Base-by-base conservation (phyloP, 139 green algal species). In the Tetraselmis chui region DNA sequence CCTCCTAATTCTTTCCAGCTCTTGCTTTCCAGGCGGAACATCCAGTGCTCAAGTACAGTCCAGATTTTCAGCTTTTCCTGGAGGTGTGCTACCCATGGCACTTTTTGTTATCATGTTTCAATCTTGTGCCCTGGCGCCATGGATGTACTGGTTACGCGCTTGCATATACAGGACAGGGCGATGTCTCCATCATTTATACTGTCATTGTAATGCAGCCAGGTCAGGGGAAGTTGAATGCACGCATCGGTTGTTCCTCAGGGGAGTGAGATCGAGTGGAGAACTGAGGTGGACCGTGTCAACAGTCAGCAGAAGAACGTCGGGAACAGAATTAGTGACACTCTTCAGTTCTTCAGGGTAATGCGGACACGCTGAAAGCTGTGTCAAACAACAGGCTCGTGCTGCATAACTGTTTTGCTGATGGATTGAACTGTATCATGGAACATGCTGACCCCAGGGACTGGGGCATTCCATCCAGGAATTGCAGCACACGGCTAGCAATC, bases 11-110 rank as follows among this genome's bases (percentile, higher is more conserved):
- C n/a, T n/a, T n/a, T n/a, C n/a, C n/a, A n/a, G n/a, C n/a, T n/a
- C n/a, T n/a, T n/a, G n/a, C 45, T 2, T 5, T 76, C 30, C 80
- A 87, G 87, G 89, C 87, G 0, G 74, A 84, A 0, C 95, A 98
- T 82, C 93, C 92, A 0, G 59, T 87, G n/a, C 91, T 98, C n/a
- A 82, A 85, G 24, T 74, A 87, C 30, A 92, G 87, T 84, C 31
- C 29, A 29, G 90, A 95, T 76, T 87, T 98, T 79, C 91, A 92
- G 83, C 83, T 91, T 1, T 97, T 97, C 85, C 87, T 97, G 29
- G 88, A 97, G 79, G 90, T 67, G 45, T 18, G 45, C 45, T 67
- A 67, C 11, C 45, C n/a, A n/a, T n/a, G n/a, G n/a, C n/a, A n/a
- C n/a, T n/a, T n/a, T n/a, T n/a, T n/a, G n/a, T n/a, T n/a, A n/a